These are phyloP conservation scores for Nicotiana rustica DNA, from an alignment of 305 asterid genomes.

Conservation along the genomic window DNA sequence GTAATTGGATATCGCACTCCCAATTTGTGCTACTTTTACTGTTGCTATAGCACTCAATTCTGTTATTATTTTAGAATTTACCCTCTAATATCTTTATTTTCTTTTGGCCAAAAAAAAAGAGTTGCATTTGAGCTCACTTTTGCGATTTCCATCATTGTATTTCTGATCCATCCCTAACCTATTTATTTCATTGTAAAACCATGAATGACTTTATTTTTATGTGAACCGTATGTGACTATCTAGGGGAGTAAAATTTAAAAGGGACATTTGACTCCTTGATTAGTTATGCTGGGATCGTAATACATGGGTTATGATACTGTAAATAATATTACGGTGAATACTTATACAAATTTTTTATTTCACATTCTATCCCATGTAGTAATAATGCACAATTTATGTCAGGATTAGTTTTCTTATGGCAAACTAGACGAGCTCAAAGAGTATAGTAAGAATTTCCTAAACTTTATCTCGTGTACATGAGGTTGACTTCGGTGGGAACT, in stretches of 20 bases:
- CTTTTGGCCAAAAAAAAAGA: not conserved
- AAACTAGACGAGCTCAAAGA: constrained; percentile 16
- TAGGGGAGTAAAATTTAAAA: constrained; percentile 5
- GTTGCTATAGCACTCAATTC: not conserved
- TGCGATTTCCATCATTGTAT: not conserved
- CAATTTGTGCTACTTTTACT: not conserved
- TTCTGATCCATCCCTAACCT: constrained; percentile 8
- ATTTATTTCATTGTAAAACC: constrained; percentile 24
- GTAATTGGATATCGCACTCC: not conserved
- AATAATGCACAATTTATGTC: constrained; percentile 15
- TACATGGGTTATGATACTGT: constrained; percentile 1
- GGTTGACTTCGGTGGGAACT: constrained; percentile 24
- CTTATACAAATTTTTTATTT: not conserved
- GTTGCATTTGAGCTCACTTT: not conserved
- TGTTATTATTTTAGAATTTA: not conserved
- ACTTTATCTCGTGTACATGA: constrained; percentile 15
- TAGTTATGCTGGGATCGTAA: not conserved
- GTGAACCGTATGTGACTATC: not conserved
- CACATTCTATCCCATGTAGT: not conserved
- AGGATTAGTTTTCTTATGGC: constrained; percentile 16
- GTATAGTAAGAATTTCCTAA: not conserved
- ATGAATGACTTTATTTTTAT: not conserved
- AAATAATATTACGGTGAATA: not conserved
- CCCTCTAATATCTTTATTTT: not conserved
- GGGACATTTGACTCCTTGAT: not conserved